Evolutionary conservation across 495 filamentous ascomycete genomes (phyloP).

Genomic region (Choiromyces venosus): DNA sequence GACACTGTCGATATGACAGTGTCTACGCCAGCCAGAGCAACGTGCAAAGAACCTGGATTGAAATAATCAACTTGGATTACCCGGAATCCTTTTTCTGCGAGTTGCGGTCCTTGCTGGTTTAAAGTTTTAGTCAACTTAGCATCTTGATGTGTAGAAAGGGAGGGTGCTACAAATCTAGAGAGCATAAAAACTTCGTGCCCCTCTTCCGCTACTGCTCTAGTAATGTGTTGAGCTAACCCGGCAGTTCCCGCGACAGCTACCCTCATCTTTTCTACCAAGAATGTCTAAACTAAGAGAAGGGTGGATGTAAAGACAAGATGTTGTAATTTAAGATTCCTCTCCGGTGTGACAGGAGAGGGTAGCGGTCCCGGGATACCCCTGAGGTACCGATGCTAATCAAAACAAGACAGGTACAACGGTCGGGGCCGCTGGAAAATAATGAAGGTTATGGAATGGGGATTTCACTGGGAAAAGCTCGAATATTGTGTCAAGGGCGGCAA

Average conservation of each 20-base stretch:
- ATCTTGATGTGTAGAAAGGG: conserved; percentile 27
- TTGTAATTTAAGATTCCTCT: neutral
- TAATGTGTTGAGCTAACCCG: conserved; percentile 61
- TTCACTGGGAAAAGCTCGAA: neutral
- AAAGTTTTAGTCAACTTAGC: conserved; percentile 42
- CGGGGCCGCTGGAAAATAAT: neutral
- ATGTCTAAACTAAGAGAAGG: neutral
- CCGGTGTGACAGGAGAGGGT: neutral
- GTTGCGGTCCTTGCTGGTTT: conserved; percentile 43
- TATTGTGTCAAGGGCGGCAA: neutral
- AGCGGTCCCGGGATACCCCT: neutral
- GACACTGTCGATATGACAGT: conserved; percentile 69
- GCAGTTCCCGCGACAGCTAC: conserved; percentile 69
- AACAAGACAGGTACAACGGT: neutral
- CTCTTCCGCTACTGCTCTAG: conserved; percentile 54
- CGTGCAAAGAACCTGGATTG: conserved; percentile 52
- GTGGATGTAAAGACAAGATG: neutral
- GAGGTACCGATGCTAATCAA: neutral
- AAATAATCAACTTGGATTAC: conserved; percentile 61
- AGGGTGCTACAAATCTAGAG: conserved; percentile 53
- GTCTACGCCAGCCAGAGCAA: conserved; percentile 63
- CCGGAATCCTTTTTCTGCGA: conserved; percentile 48
- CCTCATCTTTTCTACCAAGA: conserved; percentile 53
- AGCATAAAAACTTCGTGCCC: conserved; percentile 64
- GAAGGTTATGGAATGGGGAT: neutral